phyloP scores from a whole-genome alignment of 805 yeast genomes.

The Hanseniaspora pseudoguilliermondii region DNA sequence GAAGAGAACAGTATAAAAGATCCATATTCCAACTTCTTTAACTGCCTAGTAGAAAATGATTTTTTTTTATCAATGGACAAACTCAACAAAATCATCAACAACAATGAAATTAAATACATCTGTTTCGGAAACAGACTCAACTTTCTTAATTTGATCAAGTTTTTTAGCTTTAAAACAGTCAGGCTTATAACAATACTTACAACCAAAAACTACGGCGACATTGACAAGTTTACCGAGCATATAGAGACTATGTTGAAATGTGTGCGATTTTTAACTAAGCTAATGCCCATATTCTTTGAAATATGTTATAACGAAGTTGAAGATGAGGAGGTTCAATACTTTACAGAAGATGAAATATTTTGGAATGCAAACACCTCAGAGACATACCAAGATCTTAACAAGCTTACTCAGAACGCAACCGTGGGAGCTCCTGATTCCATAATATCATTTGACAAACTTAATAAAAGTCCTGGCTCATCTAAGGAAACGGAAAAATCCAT shows the following conservation, averaged over 20 bases:
- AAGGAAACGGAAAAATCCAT: constrained; percentile 16
- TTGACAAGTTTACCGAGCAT: constrained; percentile 15
- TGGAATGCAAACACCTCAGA: constrained; percentile 30
- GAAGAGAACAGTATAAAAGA: constrained; percentile 1
- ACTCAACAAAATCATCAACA: constrained; percentile 43
- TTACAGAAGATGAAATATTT: constrained; percentile 26
- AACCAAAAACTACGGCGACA: neutral
- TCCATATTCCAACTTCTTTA: constrained; percentile 15
- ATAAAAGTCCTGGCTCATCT: constrained; percentile 6
- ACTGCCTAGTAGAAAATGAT: constrained; percentile 20
- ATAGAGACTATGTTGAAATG: constrained; percentile 41
- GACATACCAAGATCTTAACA: constrained; percentile 12
- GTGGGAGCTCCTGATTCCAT: constrained; percentile 19
- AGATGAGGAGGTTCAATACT: constrained; percentile 23
- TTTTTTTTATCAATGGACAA: constrained; percentile 35
- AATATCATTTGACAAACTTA: constrained; percentile 15
- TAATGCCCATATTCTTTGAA: constrained; percentile 61
- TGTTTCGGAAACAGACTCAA: constrained; percentile 47
- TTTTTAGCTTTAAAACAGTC: constrained; percentile 26
- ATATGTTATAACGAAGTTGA: constrained; percentile 21
- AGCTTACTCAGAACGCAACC: constrained; percentile 17
- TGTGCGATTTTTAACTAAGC: constrained; percentile 47
- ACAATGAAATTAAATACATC: constrained; percentile 45
- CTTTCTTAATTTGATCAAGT: constrained; percentile 41
- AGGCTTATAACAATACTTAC: constrained; percentile 21